Base-by-base conservation (phyloP, 2,329 filamentous ascomycete genomes). In the Nothophoma quercina region DNA sequence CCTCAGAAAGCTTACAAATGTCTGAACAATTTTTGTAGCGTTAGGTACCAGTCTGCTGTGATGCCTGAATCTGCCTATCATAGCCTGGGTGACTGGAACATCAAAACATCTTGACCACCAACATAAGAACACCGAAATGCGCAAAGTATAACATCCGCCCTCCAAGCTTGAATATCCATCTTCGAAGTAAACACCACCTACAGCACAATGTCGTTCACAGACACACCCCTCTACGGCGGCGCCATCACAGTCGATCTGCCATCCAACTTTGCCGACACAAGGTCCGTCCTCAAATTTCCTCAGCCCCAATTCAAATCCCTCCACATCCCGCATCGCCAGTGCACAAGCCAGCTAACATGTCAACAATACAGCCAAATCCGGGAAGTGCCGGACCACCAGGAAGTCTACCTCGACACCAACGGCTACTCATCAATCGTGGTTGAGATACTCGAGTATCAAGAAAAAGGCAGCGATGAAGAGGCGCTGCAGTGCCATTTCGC, bases 391-490 rank as follows among this genome's bases (percentile, higher is more conserved):
- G 88, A 93, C 72, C 90, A 96, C 74, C 93, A 98, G 78, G 93
- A 97, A 80, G 89, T 97, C 63, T 96, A 87, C 78, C 88, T 97
- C 68, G 91, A 96, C 71, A 83, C 85, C 59, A 83, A 89, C 58
- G 92, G 91, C 41, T 93, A 93, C 74, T 91, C 90, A 3, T 92
- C 85, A 76, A 87, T 96, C 72, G 93, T 96, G 64, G 84, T 97
- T 74, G 93, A 98, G 67, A 91, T 98, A 68, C 89, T 90, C 47
- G 88, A 97, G 78, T 88, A 90, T 49, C 88, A 96, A 18, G 83
- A 83, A 4, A 79, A 85, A 15, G 83, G 86, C 65, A 83, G 84
- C 28, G 86, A 93, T 64, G 88, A 89, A 49, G 84, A 83, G 35
- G 91, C 91, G 15, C 60, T 79, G 51, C 74, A 79, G 58, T 77